These are phyloP conservation scores for Penicillium sp. DNA, from an alignment of 2,329 filamentous ascomycete species.

Conservation along the genomic window DNA sequence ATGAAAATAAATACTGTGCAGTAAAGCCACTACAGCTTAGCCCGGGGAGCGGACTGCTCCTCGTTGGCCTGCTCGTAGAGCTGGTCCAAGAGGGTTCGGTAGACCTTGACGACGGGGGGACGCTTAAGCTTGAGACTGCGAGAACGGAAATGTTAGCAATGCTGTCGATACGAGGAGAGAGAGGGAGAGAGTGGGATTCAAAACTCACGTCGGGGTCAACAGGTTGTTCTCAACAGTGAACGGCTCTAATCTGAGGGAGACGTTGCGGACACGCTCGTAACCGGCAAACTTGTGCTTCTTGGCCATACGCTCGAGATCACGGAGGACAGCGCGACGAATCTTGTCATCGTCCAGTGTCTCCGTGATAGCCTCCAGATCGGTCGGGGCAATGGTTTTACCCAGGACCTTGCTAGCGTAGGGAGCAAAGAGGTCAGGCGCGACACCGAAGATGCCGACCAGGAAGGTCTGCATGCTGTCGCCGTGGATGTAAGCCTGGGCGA, in stretches of 20 bases:
- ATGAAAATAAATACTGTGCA: constrained; percentile 1
- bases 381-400: constrained; percentile 59
- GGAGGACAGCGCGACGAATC: constrained; percentile 70
- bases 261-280: constrained; percentile 76
- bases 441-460: constrained; percentile 81
- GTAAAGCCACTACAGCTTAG: constrained; percentile 37
- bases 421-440: constrained; percentile 81
- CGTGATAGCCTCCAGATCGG: constrained; percentile 64
- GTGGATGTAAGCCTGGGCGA: constrained; percentile 83
- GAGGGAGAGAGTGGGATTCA: not conserved
- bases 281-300: constrained; percentile 85
- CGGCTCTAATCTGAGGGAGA: constrained; percentile 75
- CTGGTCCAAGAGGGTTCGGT: constrained; percentile 55
- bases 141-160: constrained; percentile 17
- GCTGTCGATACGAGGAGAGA: constrained; percentile 34
- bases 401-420: constrained; percentile 74
- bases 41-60: constrained; percentile 36
- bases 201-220: constrained; percentile 48
- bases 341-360: constrained; percentile 64
- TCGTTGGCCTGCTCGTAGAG: constrained; percentile 57
- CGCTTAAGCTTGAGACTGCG: constrained; percentile 67
- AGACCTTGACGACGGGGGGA: constrained; percentile 62
- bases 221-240: constrained; percentile 93
- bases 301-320: constrained; percentile 72
- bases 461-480: constrained; percentile 78